These are phyloP conservation scores for Annulohypoxylon stygium DNA, from an alignment of 495 filamentous ascomycete species.

Conservation along the genomic window DNA sequence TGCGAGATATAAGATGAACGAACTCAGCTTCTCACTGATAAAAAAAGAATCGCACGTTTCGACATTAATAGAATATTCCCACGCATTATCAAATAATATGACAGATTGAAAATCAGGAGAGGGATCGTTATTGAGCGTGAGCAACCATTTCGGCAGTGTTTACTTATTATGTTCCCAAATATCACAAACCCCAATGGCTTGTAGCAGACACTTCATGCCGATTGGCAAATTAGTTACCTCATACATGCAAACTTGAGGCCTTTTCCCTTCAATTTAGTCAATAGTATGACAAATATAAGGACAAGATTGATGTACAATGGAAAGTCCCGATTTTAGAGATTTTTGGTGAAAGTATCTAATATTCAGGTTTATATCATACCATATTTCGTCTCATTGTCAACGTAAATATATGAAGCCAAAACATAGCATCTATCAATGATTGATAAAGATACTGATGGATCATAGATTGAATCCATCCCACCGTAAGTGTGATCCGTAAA, in stretches of 20 bases:
- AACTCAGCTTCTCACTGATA: constrained; percentile 1
- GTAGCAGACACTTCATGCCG: not conserved
- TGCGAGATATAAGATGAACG: constrained; percentile 29
- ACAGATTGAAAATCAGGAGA: not conserved
- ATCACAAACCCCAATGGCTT: constrained; percentile 3
- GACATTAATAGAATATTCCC: constrained; percentile 31
- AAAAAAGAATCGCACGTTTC: constrained; percentile 1
- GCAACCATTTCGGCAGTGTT: constrained; percentile 40
- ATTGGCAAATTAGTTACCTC: constrained; percentile 9
- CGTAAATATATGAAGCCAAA: no score
- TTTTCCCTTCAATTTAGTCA: constrained; percentile 3
- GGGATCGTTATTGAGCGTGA: constrained; percentile 4
- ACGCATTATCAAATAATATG: constrained; percentile 14
- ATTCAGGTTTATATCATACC: not conserved
- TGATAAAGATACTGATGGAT: not conserved
- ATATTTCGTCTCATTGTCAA: no score
- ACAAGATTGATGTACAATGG: not conserved
- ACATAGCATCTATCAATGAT: not conserved
- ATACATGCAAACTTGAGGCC: constrained; percentile 12
- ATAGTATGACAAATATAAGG: constrained; percentile 4
- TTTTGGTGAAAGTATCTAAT: not conserved
- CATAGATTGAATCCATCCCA: not conserved
- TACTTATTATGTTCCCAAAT: constrained; percentile 33
- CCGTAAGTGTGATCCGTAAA: constrained; percentile 22
- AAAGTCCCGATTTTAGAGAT: not conserved